Conservation (phyloP, 2,329 filamentous ascomycete genomes). For the Mollisiaceae sp. region DNA sequence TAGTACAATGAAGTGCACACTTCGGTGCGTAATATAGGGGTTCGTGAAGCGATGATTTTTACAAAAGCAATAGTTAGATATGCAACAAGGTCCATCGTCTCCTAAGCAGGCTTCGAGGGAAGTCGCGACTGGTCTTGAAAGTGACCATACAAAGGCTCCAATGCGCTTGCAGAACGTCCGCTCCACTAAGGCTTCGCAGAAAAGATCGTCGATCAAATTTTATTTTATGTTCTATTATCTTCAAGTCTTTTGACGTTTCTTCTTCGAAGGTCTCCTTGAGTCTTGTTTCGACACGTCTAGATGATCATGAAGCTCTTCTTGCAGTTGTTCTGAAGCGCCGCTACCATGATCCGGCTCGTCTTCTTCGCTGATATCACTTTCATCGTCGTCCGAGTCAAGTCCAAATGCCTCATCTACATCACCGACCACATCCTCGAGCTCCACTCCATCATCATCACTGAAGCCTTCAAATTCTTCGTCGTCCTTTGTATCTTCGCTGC, state of each 20-base stretch:
- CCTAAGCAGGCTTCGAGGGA: too few species aligned
- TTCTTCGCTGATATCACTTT: constrained; percentile 39
- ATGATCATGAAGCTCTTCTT: constrained; percentile 38
- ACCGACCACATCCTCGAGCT: constrained; percentile 37
- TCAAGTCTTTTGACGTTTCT: constrained; percentile 42
- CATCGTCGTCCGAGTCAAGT: constrained; percentile 47
- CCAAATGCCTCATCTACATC: constrained; percentile 42
- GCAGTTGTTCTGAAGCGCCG: constrained; percentile 41
- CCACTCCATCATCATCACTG: constrained; percentile 45
- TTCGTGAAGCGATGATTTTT: too few species aligned
- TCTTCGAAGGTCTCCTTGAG: constrained; percentile 34
- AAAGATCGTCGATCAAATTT: not conserved
- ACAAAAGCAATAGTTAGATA: too few species aligned
- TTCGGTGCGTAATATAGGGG: too few species aligned
- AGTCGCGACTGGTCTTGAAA: too few species aligned
- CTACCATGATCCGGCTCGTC: constrained; percentile 33
- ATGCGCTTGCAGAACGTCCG: not conserved
- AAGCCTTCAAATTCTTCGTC: constrained; percentile 55
- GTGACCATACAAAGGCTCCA: too few species aligned
- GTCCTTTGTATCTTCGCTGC: constrained; percentile 41
- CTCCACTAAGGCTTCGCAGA: not conserved
- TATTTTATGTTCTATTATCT: constrained; percentile 12
- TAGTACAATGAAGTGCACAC: too few species aligned
- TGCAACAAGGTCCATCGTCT: not conserved
- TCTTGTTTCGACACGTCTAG: constrained; percentile 28